Evolutionary conservation across 257 asterid genomes (phyloP).

Genomic region (Gentiana macrophylla): DNA sequence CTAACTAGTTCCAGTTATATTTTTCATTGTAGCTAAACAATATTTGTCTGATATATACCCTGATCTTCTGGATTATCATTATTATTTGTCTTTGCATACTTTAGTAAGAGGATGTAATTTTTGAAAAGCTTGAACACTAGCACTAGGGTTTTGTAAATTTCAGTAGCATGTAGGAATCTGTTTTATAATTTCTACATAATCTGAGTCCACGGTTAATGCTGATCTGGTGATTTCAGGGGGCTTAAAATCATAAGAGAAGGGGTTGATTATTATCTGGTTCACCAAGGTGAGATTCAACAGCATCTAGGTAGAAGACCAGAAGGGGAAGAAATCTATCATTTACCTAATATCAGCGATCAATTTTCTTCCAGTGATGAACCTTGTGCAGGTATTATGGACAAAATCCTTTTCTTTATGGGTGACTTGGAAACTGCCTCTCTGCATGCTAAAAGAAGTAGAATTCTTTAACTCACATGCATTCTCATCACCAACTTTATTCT

Average conservation of each 20-base stretch:
- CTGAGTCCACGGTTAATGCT: too few species aligned
- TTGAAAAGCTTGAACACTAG: too few species aligned
- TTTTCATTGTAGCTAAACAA: too few species aligned
- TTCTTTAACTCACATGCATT: not conserved
- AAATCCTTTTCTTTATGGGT: conserved; percentile 69
- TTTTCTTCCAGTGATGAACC: conserved; percentile 20
- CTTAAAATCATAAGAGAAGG: conserved; percentile 83
- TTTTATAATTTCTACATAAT: too few species aligned
- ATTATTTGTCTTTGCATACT: too few species aligned
- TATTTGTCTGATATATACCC: too few species aligned
- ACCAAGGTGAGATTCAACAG: conserved; percentile 67
- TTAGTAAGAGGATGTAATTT: too few species aligned
- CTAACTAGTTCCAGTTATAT: too few species aligned
- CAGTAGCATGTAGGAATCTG: too few species aligned
- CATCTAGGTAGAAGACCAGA: conserved; percentile 47
- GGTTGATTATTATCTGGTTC: conserved; percentile 52
- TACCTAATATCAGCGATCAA: conserved; percentile 5
- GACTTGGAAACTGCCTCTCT: conserved; percentile 64
- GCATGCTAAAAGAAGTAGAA: conserved; percentile 43
- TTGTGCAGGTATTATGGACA: conserved; percentile 44
- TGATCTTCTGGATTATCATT: too few species aligned
- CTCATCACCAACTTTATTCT: too few species aligned
- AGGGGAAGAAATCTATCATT: conserved; percentile 10
- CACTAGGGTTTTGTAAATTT: too few species aligned
- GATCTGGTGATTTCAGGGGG: conserved; percentile 35